Conservation (phyloP, 306 rosid genomes). For the Malus sieversii region DNA sequence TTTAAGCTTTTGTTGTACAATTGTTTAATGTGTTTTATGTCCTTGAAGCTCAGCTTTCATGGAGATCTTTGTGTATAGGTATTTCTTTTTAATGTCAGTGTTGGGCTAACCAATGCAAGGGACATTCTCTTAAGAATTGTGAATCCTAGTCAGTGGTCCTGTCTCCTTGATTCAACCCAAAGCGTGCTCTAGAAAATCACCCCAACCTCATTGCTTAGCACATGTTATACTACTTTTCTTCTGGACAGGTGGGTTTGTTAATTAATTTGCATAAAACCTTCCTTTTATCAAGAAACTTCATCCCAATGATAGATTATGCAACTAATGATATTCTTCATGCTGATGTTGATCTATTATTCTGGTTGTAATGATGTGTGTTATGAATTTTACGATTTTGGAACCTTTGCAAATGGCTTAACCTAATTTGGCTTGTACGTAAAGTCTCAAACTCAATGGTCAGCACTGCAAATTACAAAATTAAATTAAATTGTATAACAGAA, state of each 20-base stretch:
- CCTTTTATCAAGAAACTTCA: conserved; percentile 9
- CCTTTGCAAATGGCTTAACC: background rate
- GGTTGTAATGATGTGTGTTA: conserved; percentile 14
- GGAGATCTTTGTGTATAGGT: conserved; percentile 11
- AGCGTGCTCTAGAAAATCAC: conserved; percentile 87
- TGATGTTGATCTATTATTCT: conserved; percentile 27
- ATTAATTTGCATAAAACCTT: conserved; percentile 7
- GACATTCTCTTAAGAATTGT: conserved; percentile 70
- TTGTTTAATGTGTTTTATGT: conserved; percentile 28
- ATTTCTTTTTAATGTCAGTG: conserved; percentile 5
- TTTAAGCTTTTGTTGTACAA: conserved; percentile 10
- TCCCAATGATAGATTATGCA: conserved; percentile 20
- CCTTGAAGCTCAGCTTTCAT: conserved; percentile 34
- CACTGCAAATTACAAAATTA: background rate
- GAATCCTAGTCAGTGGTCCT: conserved; percentile 60
- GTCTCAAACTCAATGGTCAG: background rate
- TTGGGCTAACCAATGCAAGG: conserved; percentile 48
- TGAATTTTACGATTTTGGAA: background rate
- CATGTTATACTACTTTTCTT: conserved; percentile 55
- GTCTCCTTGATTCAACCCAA: conserved; percentile 94
- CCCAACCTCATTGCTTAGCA: conserved; percentile 63
- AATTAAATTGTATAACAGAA: too few species aligned
- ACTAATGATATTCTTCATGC: conserved; percentile 46
- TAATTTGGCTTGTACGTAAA: background rate
- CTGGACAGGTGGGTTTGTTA: conserved; percentile 26